Evolutionary conservation across 2,329 filamentous ascomycete species (phyloP).

Genomic region (Boeremia exigua): DNA sequence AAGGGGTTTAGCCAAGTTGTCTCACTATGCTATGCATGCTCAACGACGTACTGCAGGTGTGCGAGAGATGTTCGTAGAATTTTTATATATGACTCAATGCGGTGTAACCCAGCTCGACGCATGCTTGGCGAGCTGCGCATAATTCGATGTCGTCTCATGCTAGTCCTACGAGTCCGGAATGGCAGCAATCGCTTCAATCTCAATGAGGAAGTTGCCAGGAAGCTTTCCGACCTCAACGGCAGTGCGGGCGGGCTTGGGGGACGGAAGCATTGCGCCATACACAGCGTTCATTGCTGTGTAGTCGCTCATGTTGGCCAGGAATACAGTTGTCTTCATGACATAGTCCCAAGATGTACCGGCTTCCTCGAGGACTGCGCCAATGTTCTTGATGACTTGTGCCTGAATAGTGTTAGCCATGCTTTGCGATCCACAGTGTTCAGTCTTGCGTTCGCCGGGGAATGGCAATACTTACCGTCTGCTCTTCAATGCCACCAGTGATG

Average conservation of each 20-base stretch:
- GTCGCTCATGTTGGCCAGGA: conserved; percentile 41
- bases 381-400: conserved; percentile 46
- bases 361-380: conserved; percentile 37
- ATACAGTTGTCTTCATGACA: conserved; percentile 44
- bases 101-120: too few species aligned
- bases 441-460: too few species aligned
- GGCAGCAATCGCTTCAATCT: conserved; percentile 43
- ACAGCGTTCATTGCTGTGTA: conserved; percentile 44
- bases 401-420: conserved; percentile 10
- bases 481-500: conserved; percentile 33
- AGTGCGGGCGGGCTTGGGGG: conserved; percentile 40
- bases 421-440: background rate
- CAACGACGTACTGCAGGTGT: too few species aligned
- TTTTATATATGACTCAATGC: background rate
- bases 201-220: conserved; percentile 39
- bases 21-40: too few species aligned
- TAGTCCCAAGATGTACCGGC: conserved; percentile 44
- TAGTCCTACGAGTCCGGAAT: conserved; percentile 29
- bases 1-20: too few species aligned
- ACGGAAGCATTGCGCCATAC: conserved; percentile 38
- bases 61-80: too few species aligned
- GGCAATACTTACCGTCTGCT: conserved; percentile 27
- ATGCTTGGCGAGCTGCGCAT: background rate
- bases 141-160: background rate
- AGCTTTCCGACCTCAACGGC: conserved; percentile 41